phyloP scores from a whole-genome alignment of 345 rosid species.

The Ceriops zippeliana region DNA sequence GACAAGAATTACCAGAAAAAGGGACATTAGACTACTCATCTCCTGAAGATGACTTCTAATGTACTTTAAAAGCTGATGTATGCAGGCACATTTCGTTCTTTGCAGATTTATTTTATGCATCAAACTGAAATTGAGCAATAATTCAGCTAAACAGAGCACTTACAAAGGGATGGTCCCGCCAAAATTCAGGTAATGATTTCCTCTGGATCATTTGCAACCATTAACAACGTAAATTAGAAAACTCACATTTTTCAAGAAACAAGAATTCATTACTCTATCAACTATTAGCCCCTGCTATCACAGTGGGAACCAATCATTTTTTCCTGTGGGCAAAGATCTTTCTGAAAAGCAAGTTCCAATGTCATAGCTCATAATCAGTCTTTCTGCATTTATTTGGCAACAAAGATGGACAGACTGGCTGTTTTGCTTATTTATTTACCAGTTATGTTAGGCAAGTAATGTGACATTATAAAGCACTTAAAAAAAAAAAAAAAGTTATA shows the following conservation, averaged over 20 bases:
- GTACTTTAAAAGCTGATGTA: conserved; percentile 1
- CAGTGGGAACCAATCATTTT: not conserved
- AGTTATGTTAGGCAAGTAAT: not conserved
- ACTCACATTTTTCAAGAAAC: conserved; percentile 9
- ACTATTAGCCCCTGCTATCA: not conserved
- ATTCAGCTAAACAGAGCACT: conserved; percentile 26
- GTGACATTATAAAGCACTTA: not conserved
- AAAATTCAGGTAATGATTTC: conserved; percentile 84
- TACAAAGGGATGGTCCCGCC: conserved; percentile 82
- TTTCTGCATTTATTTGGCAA: not conserved
- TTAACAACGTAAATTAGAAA: conserved; percentile 1
- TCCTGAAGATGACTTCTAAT: not conserved
- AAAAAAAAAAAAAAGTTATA: not conserved
- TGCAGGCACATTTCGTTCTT: not conserved
- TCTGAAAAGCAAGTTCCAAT: not conserved
- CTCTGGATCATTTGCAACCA: conserved; percentile 48
- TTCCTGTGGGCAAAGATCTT: not conserved
- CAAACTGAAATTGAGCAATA: conserved; percentile 5
- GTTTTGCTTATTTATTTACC: not conserved
- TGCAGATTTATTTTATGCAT: not conserved
- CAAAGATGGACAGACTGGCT: not conserved
- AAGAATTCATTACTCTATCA: not conserved
- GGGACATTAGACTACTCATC: not conserved
- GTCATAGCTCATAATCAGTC: not conserved
- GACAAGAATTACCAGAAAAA: conserved; percentile 16